Evolutionary conservation across 257 asterid genomes (phyloP).

Genomic region (Solanum pennellii): DNA sequence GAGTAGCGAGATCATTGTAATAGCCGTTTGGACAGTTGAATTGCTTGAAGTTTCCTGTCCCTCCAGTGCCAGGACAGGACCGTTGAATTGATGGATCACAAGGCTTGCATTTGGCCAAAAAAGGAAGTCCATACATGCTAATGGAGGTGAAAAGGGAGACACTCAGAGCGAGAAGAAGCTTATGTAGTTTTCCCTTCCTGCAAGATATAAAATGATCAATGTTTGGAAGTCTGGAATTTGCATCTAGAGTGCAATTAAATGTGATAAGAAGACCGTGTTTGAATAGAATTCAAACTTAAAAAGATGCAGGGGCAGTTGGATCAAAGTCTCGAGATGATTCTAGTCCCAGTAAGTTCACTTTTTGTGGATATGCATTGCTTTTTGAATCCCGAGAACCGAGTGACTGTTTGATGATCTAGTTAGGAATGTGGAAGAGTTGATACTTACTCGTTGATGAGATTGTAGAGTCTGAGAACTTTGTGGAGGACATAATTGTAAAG

Average conservation of each 20-base stretch:
- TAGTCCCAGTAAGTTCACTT: neutral
- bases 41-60: conserved; percentile 78
- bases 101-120: conserved; percentile 69
- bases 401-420: neutral
- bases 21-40: conserved; percentile 87
- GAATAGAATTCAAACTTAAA: neutral
- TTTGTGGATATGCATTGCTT: neutral
- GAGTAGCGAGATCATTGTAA: conserved; percentile 84
- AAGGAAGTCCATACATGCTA: conserved; percentile 83
- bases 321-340: neutral
- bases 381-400: neutral
- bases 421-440: neutral
- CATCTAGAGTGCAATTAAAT: conserved; percentile 28
- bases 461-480: conserved; percentile 73
- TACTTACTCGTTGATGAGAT: conserved; percentile 65
- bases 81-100: conserved; percentile 46
- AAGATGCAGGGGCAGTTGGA: neutral
- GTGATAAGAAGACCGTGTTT: neutral
- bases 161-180: conserved; percentile 55
- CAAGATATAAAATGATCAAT: conserved; percentile 10
- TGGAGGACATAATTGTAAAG: conserved; percentile 70
- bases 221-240: conserved; percentile 6
- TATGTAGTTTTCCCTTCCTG: conserved; percentile 84
- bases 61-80: conserved; percentile 63
- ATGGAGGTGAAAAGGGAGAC: conserved; percentile 80